phyloP scores from a whole-genome alignment of 2,329 filamentous ascomycete species.

The Fusarium hostae region DNA sequence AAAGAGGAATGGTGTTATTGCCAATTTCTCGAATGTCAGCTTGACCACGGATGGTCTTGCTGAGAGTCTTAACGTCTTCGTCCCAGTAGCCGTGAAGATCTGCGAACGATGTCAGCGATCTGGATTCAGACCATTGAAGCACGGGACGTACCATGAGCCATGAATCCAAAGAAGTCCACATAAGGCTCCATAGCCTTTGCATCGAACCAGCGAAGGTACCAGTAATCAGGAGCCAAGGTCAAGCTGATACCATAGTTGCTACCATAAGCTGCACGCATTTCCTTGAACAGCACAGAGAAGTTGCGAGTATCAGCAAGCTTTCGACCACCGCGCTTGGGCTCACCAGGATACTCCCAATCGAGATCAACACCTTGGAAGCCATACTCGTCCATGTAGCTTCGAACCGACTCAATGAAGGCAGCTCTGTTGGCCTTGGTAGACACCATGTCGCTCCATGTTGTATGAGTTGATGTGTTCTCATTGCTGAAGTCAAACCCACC shows the following conservation, averaged over 20 bases:
- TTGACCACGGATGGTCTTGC: slow-evolving; percentile 51
- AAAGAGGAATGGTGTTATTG: slow-evolving; percentile 51
- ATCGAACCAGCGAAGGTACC: slow-evolving; percentile 54
- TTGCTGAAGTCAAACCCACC: slow-evolving; percentile 58
- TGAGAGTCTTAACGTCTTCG: slow-evolving; percentile 44
- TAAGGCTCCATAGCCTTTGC: slow-evolving; percentile 50
- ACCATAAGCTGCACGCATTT: slow-evolving; percentile 48
- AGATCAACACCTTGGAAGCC: slow-evolving; percentile 54
- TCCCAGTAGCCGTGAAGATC: slow-evolving; percentile 58
- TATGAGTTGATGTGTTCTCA: slow-evolving; percentile 35
- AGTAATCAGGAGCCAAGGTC: slow-evolving; percentile 52
- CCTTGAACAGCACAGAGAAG: slow-evolving; percentile 48
- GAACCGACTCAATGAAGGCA: slow-evolving; percentile 52
- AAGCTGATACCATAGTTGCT: slow-evolving; percentile 54
- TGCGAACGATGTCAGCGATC: neutral
- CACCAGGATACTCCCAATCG: slow-evolving; percentile 60
- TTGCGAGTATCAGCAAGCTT: slow-evolving; percentile 51
- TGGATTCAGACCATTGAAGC: rapidly evolving
- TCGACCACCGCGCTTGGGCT: slow-evolving; percentile 50
- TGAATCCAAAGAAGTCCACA: slow-evolving; percentile 53
- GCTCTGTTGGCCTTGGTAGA: slow-evolving; percentile 41
- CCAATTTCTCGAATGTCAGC: slow-evolving; percentile 57
- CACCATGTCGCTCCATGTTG: slow-evolving; percentile 47
- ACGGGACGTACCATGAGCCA: slow-evolving; percentile 48
- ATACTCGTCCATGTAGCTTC: slow-evolving; percentile 33